Percentiles rank a stretch among this genome's conserved stretches.
Conservation (phyloP, 176 grass and related monocot genomes). For the Lolium perenne region DNA sequence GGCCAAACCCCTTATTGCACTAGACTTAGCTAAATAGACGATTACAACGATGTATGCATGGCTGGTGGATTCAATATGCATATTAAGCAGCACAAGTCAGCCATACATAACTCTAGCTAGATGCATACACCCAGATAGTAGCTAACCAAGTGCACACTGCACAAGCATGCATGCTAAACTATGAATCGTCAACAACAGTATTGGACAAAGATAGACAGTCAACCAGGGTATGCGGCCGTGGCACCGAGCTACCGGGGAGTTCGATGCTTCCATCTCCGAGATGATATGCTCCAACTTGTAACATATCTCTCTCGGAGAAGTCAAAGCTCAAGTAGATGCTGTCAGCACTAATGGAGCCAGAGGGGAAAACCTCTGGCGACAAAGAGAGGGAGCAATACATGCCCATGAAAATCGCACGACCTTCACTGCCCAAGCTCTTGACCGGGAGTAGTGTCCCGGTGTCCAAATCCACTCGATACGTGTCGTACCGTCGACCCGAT, state of each 20-base stretch:
- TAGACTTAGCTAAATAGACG: too few species aligned
- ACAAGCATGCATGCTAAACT: not conserved
- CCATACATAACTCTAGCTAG: too few species aligned
- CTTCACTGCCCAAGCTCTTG: not conserved
- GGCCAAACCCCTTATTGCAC: too few species aligned
- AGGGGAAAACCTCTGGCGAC: not conserved
- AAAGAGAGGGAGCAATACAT: not conserved
- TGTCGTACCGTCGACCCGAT: not conserved
- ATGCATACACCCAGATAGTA: too few species aligned
- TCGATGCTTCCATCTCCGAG: not conserved
- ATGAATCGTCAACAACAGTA: not conserved
- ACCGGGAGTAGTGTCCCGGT: not conserved
- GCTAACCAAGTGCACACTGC: not conserved
- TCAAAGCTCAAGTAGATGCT: slow-evolving; percentile 7
- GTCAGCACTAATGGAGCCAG: not conserved
- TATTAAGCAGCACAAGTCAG: too few species aligned
- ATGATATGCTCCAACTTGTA: not conserved
- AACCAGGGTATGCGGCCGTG: not conserved
- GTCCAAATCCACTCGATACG: not conserved
- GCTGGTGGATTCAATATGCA: too few species aligned
- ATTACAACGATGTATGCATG: too few species aligned
- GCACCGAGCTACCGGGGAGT: not conserved
- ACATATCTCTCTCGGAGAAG: not conserved
- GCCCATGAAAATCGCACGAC: not conserved
- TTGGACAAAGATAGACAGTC: not conserved